Base-by-base conservation (phyloP, 2,329 filamentous ascomycete genomes). In the Berkeleyomyces rouxiae region DNA sequence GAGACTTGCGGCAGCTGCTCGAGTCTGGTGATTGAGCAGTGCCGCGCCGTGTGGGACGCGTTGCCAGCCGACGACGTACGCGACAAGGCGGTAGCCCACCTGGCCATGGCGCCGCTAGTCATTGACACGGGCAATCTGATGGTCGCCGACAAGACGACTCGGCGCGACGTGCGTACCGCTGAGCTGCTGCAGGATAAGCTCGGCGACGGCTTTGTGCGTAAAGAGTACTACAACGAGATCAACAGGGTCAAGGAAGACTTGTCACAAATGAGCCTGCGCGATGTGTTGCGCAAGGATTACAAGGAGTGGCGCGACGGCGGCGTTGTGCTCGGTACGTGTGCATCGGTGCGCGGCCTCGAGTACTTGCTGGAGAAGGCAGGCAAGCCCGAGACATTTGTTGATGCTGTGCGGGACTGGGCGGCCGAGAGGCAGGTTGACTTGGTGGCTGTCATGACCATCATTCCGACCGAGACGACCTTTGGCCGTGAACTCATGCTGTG, bases 211-310 rank as follows among this genome's bases (percentile, higher is more conserved):
- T 88, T 83, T 68, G 74, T 82, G 62, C 75, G 81, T 5, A 70
- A 74, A 0, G 70, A 65, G 3, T 88, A 85, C 71, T 88, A 81
- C 69, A 70, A 78, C 3, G 74, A 81, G 62, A 78, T 91, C 36
- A 76, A 77, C 0, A 72, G 72, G 4, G 84, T 87, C 4, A 91
- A 91, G 72, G 79, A 82, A 66, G 81, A 90, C 67, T 78, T 93
- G 60, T 80, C 78, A 2, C 67, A 70, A 0, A 73, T 93, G 55
- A 75, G 73, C 44, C 72, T 90, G 67, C 74, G 79, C 31, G 88
- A 91, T 67, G 79, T 91, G 46, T 72, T 92, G 61, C 78, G 86
- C 66, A 92, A 92, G 71, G 88, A 95, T 73, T 95, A 91, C 74
- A 95, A 95, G 74, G 79, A 87, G 69, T 93, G 88, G 88, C 74